phyloP scores from a whole-genome alignment of 2,329 filamentous ascomycete genomes.

The Fusarium xylarioides region DNA sequence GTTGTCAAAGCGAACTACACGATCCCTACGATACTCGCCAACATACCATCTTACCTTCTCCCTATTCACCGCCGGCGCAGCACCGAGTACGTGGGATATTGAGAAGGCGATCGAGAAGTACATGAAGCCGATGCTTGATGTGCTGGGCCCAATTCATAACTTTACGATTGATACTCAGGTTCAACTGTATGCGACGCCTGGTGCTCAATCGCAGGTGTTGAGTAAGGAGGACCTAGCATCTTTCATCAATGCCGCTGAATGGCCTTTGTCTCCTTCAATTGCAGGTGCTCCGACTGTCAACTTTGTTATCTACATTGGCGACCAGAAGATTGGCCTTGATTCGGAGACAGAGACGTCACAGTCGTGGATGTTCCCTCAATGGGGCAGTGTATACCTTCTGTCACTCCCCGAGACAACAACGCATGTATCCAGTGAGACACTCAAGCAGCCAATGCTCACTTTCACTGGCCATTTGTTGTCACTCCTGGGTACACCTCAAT shows the following conservation, averaged over 20 bases:
- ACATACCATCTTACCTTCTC: conserved; percentile 98
- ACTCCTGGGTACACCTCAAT: conserved; percentile 83
- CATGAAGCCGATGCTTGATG: conserved; percentile 81
- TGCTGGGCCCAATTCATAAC: conserved; percentile 85
- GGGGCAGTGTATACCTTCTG: conserved; percentile 78
- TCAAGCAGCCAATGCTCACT: conserved; percentile 84
- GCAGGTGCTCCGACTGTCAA: conserved; percentile 94
- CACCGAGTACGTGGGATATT: conserved; percentile 91
- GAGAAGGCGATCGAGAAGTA: conserved; percentile 82
- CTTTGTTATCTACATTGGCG: conserved; percentile 90
- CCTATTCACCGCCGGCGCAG: conserved; percentile 81
- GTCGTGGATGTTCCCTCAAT: conserved; percentile 94
- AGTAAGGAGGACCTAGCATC: conserved; percentile 88
- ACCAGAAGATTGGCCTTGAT: conserved; percentile 71
- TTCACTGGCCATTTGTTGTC: conserved; percentile 92
- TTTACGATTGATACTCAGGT: conserved; percentile 97
- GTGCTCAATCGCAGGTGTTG: conserved; percentile 71
- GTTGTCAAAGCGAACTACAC: conserved; percentile 76
- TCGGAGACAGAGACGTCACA: conserved; percentile 61
- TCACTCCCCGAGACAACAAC: conserved; percentile 52
- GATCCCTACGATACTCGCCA: conserved; percentile 89
- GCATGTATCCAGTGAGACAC: conserved; percentile 69
- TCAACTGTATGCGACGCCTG: conserved; percentile 84
- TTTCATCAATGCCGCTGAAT: conserved; percentile 98
- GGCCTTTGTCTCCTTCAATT: conserved; percentile 94